phyloP scores from a whole-genome alignment of 305 asterid species.

The Striga hermonthica region DNA sequence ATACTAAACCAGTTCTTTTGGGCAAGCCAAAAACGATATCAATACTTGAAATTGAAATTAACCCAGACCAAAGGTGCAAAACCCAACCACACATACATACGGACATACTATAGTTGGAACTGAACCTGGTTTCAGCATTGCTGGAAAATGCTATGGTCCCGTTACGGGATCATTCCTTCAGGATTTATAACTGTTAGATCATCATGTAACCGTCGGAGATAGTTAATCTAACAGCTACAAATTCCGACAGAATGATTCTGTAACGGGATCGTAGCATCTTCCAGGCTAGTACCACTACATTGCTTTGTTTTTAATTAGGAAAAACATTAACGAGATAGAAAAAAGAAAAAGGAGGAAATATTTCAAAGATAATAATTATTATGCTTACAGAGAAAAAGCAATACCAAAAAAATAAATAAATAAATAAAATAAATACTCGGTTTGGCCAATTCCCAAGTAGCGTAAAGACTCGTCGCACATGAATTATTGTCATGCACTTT shows the following conservation, averaged over 20 bases:
- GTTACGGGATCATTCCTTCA: too few species aligned
- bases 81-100: too few species aligned
- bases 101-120: too few species aligned
- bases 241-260: background rate
- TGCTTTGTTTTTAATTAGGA: background rate
- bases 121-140: too few species aligned
- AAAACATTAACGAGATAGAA: background rate
- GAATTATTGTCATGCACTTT: slow-evolving; percentile 53
- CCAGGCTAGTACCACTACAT: background rate
- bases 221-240: background rate
- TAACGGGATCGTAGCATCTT: background rate
- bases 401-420: too few species aligned
- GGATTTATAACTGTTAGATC: background rate
- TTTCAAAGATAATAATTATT: slow-evolving; percentile 31
- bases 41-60: too few species aligned
- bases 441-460: slow-evolving; percentile 25
- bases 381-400: slow-evolving; percentile 33
- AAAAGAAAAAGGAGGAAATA: slow-evolving; percentile 27
- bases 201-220: background rate
- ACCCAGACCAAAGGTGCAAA: too few species aligned
- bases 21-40: too few species aligned
- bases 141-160: too few species aligned
- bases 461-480: slow-evolving; percentile 51
- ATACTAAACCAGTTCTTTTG: too few species aligned
- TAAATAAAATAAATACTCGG: too few species aligned